These are phyloP conservation scores for Globisporangium paroecandrum DNA, from an alignment of 352 stramenopile species.

Conservation along the genomic window DNA sequence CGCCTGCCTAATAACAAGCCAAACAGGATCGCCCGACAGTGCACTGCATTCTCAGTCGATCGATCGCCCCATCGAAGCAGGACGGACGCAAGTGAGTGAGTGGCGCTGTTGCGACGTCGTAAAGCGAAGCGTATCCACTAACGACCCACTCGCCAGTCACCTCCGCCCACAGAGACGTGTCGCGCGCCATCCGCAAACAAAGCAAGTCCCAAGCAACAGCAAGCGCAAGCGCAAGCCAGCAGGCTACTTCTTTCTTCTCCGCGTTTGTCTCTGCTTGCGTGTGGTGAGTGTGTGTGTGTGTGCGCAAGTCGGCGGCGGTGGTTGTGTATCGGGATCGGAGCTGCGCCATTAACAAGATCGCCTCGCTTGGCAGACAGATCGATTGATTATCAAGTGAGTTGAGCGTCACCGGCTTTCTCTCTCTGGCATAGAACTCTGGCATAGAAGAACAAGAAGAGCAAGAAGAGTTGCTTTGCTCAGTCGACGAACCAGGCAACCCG, in stretches of 20 bases:
- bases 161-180: background rate
- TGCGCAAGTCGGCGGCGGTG: background rate
- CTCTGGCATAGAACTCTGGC: background rate
- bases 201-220: background rate
- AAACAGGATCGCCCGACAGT: background rate
- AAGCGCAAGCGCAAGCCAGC: background rate
- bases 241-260: background rate
- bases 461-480: constrained; percentile 5
- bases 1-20: background rate
- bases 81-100: background rate
- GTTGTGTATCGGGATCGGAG: background rate
- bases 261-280: background rate
- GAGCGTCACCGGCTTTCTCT: background rate
- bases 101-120: constrained; percentile 4
- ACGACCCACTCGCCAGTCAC: background rate
- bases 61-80: constrained; percentile 12
- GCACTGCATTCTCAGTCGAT: background rate
- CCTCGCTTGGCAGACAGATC: background rate
- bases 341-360: background rate
- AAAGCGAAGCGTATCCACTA: constrained; percentile 8
- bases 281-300: background rate
- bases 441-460: background rate
- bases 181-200: constrained; percentile 2
- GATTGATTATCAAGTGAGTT: background rate
- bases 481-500: constrained; percentile 1